Evolutionary conservation across 805 yeast genomes (phyloP).

Genomic region (Danielia reshetovae): DNA sequence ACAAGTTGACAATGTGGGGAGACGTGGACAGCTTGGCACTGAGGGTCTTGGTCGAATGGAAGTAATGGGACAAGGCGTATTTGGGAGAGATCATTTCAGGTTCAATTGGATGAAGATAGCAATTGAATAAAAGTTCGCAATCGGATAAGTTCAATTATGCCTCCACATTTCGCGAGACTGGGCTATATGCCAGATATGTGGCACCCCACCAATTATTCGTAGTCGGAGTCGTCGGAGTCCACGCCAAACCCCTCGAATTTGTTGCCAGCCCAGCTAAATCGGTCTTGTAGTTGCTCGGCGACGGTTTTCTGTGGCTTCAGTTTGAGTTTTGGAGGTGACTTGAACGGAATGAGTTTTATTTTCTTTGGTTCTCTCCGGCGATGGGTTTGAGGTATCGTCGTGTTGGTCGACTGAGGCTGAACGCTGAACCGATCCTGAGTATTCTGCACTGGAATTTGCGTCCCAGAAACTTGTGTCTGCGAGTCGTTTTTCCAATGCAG

Average conservation of each 20-base stretch:
- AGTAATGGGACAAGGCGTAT: constrained; percentile 36
- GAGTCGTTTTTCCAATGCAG: no score
- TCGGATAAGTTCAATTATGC: no score
- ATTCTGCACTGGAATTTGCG: no score
- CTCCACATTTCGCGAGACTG: no score
- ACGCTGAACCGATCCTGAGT: no score
- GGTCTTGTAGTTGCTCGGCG: constrained; percentile 5
- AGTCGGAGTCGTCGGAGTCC: background rate
- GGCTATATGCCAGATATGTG: no score
- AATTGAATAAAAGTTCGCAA: no score
- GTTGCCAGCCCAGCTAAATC: constrained; percentile 4
- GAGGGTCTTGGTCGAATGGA: constrained; percentile 15
- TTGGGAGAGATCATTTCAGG: constrained; percentile 42
- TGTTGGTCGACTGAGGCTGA: no score
- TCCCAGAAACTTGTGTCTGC: no score
- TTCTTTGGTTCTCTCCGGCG: background rate
- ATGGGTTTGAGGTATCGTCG: background rate
- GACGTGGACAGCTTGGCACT: constrained; percentile 9
- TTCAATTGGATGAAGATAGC: no score
- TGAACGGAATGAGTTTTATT: background rate
- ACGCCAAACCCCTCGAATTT: constrained; percentile 7
- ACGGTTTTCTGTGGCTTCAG: no score
- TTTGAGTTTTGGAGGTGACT: no score
- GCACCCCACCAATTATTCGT: background rate
- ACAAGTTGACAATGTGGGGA: constrained; percentile 55